These are phyloP conservation scores for Linnemannia exigua DNA, from an alignment of 192 early-diverging fungal species.

Conservation along the genomic window DNA sequence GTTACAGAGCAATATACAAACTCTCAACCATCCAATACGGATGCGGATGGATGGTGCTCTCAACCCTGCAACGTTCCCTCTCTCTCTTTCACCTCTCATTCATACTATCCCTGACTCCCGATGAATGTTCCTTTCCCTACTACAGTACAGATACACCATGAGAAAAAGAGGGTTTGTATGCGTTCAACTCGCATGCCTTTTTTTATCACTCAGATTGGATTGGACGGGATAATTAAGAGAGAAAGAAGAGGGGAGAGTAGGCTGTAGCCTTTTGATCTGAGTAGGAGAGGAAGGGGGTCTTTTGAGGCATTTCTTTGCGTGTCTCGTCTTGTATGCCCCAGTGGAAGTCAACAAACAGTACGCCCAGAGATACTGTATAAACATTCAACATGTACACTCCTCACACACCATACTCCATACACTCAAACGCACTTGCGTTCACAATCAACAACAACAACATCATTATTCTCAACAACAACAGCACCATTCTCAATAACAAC, in stretches of 20 bases:
- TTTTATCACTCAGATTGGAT: background rate
- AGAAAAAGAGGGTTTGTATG: background rate
- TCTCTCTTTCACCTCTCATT: background rate
- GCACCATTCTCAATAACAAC: background rate
- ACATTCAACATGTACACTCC: no score
- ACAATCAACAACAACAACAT: background rate
- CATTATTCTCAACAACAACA: background rate
- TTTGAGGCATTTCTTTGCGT: background rate
- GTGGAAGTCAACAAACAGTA: background rate
- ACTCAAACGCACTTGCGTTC: background rate
- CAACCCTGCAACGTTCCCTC: background rate
- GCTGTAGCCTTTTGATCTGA: background rate
- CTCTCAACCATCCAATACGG: background rate
- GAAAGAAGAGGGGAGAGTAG: background rate
- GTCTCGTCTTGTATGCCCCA: background rate
- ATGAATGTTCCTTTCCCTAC: constrained; percentile 1
- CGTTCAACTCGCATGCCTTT: background rate
- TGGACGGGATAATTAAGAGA: background rate
- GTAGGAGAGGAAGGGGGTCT: background rate
- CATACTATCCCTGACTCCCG: background rate
- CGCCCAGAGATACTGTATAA: background rate
- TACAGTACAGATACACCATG: background rate
- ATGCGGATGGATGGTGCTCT: background rate
- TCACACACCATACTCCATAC: background rate
- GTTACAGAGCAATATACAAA: background rate